Evolutionary conservation across 192 early-diverging fungal genomes (phyloP), one percentile per base, ranked within the genome.

Genomic region (Entophlyctis luteolus): DNA sequence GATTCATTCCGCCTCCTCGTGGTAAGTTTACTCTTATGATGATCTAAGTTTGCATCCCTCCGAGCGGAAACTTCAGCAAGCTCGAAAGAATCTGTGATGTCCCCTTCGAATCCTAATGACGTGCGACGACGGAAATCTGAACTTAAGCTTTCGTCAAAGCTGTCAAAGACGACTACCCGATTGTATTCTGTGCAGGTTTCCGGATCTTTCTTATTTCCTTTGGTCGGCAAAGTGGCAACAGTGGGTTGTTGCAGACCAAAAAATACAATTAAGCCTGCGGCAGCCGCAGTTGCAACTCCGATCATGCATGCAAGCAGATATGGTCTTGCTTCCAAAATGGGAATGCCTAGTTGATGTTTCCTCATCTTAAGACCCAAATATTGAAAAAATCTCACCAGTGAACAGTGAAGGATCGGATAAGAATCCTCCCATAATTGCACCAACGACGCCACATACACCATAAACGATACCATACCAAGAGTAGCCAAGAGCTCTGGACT

Each of bases 401-500:
- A 75, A 73, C 14, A 79, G 37, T 8, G 16, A 4, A 18, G 66
- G 68, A 66, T 79, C 77, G 20, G 68, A 66, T 33, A 79, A 57
- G 32, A 60, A 68, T 20, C 74, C 77, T 3, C 77, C 77, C 33
- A 69, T 46, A 22, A 76, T 46, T 4, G 77, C 67, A 10, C 77
- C 77, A 10, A 48, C 25, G 29, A 76, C 70, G 14, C 74, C 77
- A 18, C 74, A 75, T 20, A 56, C 28, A 2, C 63, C 58, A 55
- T 74, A 76, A 2, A 72, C 74, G 32, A 79, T 69, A 2, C 77
- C 77, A 42, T 79, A 79, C 20, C 62, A 68, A 23, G 68, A 68
- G 54, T 76, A 79, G 0, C 65, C 77, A 45, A 65, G 57, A 1
- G 77, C 77, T 5, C 73, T 50, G 25, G 67, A 48, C 5, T 23